Percentiles rank a stretch among this genome's conserved stretches.
phyloP scores from a whole-genome alignment of 208 protist genomes.

The Naegleria lovaniensis region DNA sequence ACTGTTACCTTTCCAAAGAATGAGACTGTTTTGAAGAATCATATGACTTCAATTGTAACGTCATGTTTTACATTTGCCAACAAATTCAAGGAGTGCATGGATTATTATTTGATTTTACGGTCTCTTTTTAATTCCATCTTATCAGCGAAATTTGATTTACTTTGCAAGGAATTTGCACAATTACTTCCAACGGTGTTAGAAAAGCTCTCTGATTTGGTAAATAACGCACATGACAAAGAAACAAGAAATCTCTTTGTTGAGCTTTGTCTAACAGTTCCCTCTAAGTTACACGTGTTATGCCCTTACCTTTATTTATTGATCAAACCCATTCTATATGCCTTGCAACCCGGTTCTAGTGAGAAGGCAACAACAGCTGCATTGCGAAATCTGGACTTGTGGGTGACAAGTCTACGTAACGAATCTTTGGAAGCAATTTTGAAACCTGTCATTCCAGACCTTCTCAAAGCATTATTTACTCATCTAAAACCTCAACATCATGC shows the following conservation, averaged over 20 bases:
- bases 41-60: background rate
- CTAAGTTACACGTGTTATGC: background rate
- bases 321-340: conserved; percentile 19
- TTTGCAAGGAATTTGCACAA: conserved; percentile 13
- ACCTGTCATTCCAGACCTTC: conserved; percentile 25
- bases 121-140: conserved; percentile 6
- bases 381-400: conserved; percentile 23
- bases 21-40: background rate
- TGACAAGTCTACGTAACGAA: conserved; percentile 5
- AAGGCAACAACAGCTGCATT: background rate
- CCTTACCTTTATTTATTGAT: conserved; percentile 17
- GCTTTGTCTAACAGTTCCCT: conserved; percentile 22
- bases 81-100: background rate
- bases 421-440: conserved; percentile 31
- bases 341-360: background rate
- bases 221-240: background rate
- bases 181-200: conserved; percentile 14
- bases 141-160: conserved; percentile 2
- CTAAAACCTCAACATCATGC: conserved; percentile 6
- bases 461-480: conserved; percentile 29
- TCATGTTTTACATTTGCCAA: conserved; percentile 11
- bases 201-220: conserved; percentile 7
- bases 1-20: background rate
- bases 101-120: conserved; percentile 19
- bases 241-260: conserved; percentile 22